A percentile compares a stretch with the other conserved stretches of the same genome.
phyloP scores from a whole-genome alignment of 2,329 filamentous ascomycete genomes.

The Arachnomyces sp. region DNA sequence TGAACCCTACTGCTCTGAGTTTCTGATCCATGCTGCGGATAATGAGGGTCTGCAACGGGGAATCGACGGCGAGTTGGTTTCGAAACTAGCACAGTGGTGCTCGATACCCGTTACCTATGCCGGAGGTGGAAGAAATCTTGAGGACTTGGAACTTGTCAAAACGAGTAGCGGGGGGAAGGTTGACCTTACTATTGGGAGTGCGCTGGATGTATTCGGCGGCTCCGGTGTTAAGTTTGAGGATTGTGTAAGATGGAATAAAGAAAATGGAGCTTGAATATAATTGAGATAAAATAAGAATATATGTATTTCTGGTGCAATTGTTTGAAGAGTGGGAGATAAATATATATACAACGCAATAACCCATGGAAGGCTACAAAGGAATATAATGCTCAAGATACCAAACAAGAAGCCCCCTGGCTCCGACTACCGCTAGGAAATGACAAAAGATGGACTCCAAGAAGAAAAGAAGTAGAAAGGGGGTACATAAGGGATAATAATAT shows the following conservation, averaged over 20 bases:
- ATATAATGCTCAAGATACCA: too few relatives aligned
- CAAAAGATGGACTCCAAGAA: too few relatives aligned
- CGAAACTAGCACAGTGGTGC: conserved; percentile 73
- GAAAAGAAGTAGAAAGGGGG: too few relatives aligned
- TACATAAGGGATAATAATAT: too few relatives aligned
- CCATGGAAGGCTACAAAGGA: too few relatives aligned
- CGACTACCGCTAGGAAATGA: too few relatives aligned
- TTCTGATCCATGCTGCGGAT: conserved; percentile 93
- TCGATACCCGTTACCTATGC: conserved; percentile 92
- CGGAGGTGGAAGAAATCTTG: conserved; percentile 75
- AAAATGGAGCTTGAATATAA: conserved; percentile 20
- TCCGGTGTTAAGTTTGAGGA: conserved; percentile 78
- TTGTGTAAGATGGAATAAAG: conserved; percentile 77
- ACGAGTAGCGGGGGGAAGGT: conserved; percentile 70
- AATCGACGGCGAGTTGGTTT: conserved; percentile 78
- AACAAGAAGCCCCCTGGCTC: too few relatives aligned
- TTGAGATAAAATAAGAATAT: too few relatives aligned
- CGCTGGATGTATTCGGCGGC: conserved; percentile 91
- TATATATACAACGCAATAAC: too few relatives aligned
- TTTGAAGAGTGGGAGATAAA: too few relatives aligned
- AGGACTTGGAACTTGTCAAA: conserved; percentile 77
- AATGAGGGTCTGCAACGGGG: conserved; percentile 90
- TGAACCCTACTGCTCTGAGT: conserved; percentile 91
- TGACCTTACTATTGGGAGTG: conserved; percentile 92
- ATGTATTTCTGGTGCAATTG: too few relatives aligned